Percentiles rank a stretch among this genome's conserved stretches.
Evolutionary conservation across 768 basidiomycete species (phyloP).

Genomic region (Rhizopogon sp.): DNA sequence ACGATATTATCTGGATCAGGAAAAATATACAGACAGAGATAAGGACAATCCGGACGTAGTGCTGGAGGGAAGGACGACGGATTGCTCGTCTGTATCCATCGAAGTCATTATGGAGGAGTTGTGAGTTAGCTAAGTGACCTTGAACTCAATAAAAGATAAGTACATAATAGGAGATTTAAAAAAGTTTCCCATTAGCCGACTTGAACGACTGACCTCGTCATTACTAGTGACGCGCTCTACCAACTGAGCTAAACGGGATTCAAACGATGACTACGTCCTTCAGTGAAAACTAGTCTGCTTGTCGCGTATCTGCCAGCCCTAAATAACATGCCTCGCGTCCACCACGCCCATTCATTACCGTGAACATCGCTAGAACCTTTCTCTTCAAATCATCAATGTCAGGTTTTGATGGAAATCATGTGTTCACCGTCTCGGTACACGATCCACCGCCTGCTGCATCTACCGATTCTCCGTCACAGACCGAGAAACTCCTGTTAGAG

Average conservation of each 20-base stretch:
- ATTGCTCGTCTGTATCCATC: conserved; percentile 77
- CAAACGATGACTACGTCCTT: no score
- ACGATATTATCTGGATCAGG: neutral
- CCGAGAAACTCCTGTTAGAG: conserved; percentile 74
- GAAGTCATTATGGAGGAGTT: conserved; percentile 34
- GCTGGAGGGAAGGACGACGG: conserved; percentile 68
- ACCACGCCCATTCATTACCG: conserved; percentile 1
- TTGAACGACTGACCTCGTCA: conserved; percentile 39
- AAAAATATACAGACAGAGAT: conserved; percentile 51
- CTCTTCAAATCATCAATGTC: conserved; percentile 50
- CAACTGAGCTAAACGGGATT: conserved; percentile 41
- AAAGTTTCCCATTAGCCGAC: conserved; percentile 34
- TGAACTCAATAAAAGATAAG: no score
- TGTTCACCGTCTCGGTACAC: conserved; percentile 79
- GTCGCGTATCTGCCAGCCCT: conserved; percentile 28
- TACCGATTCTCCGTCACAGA: conserved; percentile 74
- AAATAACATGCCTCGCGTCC: conserved; percentile 5
- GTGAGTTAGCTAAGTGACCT: no score
- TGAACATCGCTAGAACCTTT: neutral
- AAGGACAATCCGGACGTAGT: conserved; percentile 71
- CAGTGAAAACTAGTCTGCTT: no score
- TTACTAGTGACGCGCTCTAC: conserved; percentile 49
- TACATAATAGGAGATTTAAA: conserved; percentile 5
- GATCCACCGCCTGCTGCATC: conserved; percentile 49
- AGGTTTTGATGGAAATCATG: conserved; percentile 78